Evolutionary conservation across 1,284 basidiomycete species (phyloP).

Genomic region (Moniliophthora roreri): DNA sequence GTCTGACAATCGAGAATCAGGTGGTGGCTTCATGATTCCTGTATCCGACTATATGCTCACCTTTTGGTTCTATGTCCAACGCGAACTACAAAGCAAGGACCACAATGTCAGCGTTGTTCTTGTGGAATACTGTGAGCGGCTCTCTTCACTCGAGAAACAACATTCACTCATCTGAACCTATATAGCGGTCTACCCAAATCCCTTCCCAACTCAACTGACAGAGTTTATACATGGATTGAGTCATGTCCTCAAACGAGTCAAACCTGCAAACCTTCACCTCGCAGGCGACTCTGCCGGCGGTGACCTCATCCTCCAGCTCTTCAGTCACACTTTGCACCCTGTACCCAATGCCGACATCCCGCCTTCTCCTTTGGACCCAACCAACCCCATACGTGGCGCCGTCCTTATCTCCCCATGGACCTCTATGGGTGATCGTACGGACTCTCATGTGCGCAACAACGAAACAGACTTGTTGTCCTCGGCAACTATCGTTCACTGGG

Average conservation of each 20-base stretch:
- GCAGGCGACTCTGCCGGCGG: conserved; percentile 16
- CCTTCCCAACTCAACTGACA: conserved; percentile 12
- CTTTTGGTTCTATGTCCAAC: conserved; percentile 9
- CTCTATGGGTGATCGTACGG: background rate
- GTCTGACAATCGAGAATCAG: background rate
- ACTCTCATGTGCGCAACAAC: background rate
- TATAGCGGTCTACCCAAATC: conserved; percentile 7
- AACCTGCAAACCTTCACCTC: conserved; percentile 6
- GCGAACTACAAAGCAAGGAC: background rate
- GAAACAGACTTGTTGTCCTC: conserved; percentile 7
- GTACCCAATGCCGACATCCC: background rate
- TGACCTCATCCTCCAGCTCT: conserved; percentile 12
- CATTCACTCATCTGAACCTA: background rate
- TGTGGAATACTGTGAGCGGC: conserved; percentile 11
- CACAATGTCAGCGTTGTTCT: conserved; percentile 4
- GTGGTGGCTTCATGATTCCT: conserved; percentile 12
- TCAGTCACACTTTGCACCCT: conserved; percentile 13
- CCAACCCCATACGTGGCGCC: background rate
- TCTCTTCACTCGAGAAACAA: background rate
- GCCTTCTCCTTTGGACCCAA: background rate
- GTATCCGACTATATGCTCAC: conserved; percentile 4
- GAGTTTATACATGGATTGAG: conserved; percentile 5
- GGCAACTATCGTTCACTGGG: background rate
- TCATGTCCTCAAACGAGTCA: conserved; percentile 1
- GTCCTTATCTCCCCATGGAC: conserved; percentile 19